Percentiles rank a stretch among this genome's conserved stretches.
phyloP scores from a whole-genome alignment of 1,139 yeast genomes.

The Kodamaea suecica region DNA sequence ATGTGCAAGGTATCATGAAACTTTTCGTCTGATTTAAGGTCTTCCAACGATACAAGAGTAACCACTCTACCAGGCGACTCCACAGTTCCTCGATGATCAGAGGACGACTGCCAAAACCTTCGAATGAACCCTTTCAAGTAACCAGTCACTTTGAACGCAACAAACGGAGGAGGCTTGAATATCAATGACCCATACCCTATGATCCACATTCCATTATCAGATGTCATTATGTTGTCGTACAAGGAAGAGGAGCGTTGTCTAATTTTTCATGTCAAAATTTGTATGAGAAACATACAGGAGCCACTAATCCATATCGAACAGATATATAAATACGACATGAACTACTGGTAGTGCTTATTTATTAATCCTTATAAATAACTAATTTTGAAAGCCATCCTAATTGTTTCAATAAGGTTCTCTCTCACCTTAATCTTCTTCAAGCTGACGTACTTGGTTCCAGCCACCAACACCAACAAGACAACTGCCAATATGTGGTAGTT shows the following conservation, averaged over 20 bases:
- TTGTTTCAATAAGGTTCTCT: slow-evolving; percentile 35
- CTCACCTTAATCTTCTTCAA: slow-evolving; percentile 26
- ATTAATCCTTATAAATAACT: slow-evolving; percentile 28
- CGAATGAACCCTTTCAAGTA: slow-evolving; percentile 72
- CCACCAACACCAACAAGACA: slow-evolving; percentile 21
- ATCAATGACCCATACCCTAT: slow-evolving; percentile 90
- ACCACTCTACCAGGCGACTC: slow-evolving; percentile 84
- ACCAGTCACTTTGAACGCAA: slow-evolving; percentile 63
- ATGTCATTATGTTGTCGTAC: slow-evolving; percentile 7
- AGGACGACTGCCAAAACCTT: slow-evolving; percentile 88
- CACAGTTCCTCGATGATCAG: slow-evolving; percentile 89
- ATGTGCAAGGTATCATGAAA: slow-evolving; percentile 46
- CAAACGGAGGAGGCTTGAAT: slow-evolving; percentile 86
- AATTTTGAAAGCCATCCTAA: slow-evolving; percentile 46
- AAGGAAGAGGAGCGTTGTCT: too few relatives aligned
- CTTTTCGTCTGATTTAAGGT: slow-evolving; percentile 40
- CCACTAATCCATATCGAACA: too few relatives aligned
- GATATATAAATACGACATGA: too few relatives aligned
- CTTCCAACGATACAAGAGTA: slow-evolving; percentile 62
- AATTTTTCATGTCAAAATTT: too few relatives aligned
- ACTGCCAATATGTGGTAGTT: slow-evolving; percentile 31
- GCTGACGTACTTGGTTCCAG: slow-evolving; percentile 23
- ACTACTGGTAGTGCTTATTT: neutral
- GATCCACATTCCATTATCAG: slow-evolving; percentile 58
- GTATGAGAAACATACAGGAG: too few relatives aligned